These are phyloP conservation scores for Tolypocladium capitatum DNA, from an alignment of 2,329 filamentous ascomycete species.

Conservation along the genomic window DNA sequence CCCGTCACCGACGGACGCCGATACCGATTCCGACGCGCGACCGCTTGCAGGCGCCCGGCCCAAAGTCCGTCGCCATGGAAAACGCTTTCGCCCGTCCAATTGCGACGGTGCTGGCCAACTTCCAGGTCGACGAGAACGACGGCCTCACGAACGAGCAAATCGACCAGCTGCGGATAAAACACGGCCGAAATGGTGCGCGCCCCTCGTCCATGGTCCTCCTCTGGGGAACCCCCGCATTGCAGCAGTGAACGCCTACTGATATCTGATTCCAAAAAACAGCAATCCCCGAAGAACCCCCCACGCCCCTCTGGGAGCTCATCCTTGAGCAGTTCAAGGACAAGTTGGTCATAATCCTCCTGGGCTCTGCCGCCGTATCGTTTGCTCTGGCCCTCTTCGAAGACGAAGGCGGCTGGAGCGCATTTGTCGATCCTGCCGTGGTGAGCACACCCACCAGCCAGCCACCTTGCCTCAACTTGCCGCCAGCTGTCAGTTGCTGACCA, in stretches of 20 bases:
- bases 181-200: slow-evolving; percentile 52
- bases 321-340: slow-evolving; percentile 99
- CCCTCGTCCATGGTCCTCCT: neutral
- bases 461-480: neutral
- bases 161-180: slow-evolving; percentile 36
- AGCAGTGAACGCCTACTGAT: slow-evolving; percentile 5
- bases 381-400: slow-evolving; percentile 86
- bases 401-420: slow-evolving; percentile 88
- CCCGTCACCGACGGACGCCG: no score
- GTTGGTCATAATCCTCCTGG: slow-evolving; percentile 87
- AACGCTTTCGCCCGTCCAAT: slow-evolving; percentile 46
- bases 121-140: slow-evolving; percentile 38
- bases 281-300: slow-evolving; percentile 78
- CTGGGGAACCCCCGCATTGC: neutral
- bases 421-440: slow-evolving; percentile 91
- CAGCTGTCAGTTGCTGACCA: neutral
- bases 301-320: slow-evolving; percentile 89
- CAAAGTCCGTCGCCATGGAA: slow-evolving; percentile 34
- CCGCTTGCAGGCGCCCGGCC: neutral
- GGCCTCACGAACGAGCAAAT: slow-evolving; percentile 51
- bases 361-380: slow-evolving; percentile 86
- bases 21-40: neutral
- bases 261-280: slow-evolving; percentile 20
- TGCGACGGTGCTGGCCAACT: slow-evolving; percentile 44
- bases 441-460: slow-evolving; percentile 24